Percentiles rank a stretch among this genome's conserved stretches.
Conservation (phyloP, 352 stramenopile species). For the Pythium plurisporium region DNA sequence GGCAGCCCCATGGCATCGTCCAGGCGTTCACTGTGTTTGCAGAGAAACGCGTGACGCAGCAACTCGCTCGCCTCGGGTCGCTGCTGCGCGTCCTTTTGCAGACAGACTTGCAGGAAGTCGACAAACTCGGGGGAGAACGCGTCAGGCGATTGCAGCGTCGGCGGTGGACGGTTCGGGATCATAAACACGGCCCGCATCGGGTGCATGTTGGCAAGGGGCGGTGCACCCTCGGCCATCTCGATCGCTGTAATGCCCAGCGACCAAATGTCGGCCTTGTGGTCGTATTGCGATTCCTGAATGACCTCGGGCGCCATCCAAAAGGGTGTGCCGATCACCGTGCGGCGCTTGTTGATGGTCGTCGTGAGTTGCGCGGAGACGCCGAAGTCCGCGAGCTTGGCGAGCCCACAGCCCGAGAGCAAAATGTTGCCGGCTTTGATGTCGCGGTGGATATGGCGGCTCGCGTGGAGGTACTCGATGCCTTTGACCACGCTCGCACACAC, state of each 20-base stretch:
- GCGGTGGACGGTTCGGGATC: constrained; percentile 94
- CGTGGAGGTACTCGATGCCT: constrained; percentile 75
- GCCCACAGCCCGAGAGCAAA: constrained; percentile 67
- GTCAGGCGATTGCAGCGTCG: constrained; percentile 73
- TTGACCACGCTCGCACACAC: constrained; percentile 76
- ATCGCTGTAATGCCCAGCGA: constrained; percentile 88
- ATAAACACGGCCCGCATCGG: constrained; percentile 99
- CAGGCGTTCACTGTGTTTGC: too few species aligned
- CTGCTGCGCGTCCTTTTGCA: constrained; percentile 86
- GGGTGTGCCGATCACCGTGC: constrained; percentile 86
- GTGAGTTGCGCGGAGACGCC: constrained; percentile 88
- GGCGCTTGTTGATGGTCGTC: constrained; percentile 87
- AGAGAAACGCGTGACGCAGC: constrained; percentile 86
- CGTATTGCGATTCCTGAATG: constrained; percentile 84
- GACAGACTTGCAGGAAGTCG: constrained; percentile 87
- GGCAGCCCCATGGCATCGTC: constrained; percentile 60
- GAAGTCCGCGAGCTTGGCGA: constrained; percentile 89
- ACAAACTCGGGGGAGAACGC: constrained; percentile 71
- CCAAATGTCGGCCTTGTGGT: constrained; percentile 81
- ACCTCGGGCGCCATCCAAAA: constrained; percentile 93
- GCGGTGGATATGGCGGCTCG: constrained; percentile 81
- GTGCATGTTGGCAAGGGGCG: constrained; percentile 92
- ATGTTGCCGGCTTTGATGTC: constrained; percentile 85
- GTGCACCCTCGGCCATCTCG: constrained; percentile 83
- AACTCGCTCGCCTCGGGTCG: constrained; percentile 82